Percentiles rank a stretch among this genome's conserved stretches.
These are phyloP conservation scores for Meripilus lineatus DNA, from an alignment of 1,284 basidiomycete genomes.

Conservation along the genomic window DNA sequence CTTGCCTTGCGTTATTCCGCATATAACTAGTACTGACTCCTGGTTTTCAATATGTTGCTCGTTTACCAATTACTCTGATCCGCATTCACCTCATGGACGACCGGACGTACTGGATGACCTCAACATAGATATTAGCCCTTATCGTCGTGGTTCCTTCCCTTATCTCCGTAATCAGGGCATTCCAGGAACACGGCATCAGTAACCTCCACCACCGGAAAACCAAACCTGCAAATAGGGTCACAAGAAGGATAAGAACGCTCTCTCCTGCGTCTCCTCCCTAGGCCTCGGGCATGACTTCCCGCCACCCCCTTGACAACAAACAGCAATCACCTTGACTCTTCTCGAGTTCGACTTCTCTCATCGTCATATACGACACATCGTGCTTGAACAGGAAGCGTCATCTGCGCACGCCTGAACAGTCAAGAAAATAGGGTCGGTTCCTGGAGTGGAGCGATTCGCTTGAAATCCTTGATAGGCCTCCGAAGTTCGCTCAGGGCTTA, in stretches of 20 bases:
- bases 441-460: too few species aligned
- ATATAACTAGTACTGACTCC: neutral
- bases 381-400: too few species aligned
- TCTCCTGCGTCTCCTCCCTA: neutral
- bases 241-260: neutral
- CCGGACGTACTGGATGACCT: too few species aligned
- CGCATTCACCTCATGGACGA: neutral
- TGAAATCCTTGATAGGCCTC: too few species aligned
- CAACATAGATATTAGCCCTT: conserved; percentile 15
- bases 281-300: neutral
- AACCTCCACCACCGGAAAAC: conserved; percentile 12
- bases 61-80: neutral
- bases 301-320: neutral
- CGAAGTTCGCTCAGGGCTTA: too few species aligned
- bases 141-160: conserved; percentile 12
- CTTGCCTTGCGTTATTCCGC: neutral
- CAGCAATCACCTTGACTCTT: too few species aligned
- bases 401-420: too few species aligned
- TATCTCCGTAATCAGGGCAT: conserved; percentile 6
- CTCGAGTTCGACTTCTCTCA: too few species aligned
- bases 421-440: too few species aligned
- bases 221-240: neutral
- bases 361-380: too few species aligned
- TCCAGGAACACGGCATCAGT: conserved; percentile 12
- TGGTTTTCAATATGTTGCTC: too few species aligned